Conservation (phyloP, 1,139 yeast species). For the Starmera stellimalicola region DNA sequence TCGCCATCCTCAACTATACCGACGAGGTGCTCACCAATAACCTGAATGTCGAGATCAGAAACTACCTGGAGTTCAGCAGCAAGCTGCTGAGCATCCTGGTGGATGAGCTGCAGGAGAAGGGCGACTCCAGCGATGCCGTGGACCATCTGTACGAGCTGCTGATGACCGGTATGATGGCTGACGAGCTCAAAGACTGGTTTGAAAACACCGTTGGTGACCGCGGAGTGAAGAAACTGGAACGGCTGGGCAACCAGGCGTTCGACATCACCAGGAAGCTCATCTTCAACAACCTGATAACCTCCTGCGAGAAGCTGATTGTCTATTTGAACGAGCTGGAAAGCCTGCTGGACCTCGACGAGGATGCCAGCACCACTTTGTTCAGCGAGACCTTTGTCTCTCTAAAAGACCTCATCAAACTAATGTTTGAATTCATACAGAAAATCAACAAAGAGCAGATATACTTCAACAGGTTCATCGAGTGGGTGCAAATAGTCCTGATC, state of each 20-base stretch:
- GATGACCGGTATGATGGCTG: conserved; percentile 48
- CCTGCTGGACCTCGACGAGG: conserved; percentile 23
- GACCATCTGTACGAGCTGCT: conserved; percentile 39
- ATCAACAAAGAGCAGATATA: conserved; percentile 42
- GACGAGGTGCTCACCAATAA: conserved; percentile 29
- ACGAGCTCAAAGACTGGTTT: conserved; percentile 38
- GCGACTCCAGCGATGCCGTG: conserved; percentile 18
- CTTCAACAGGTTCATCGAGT: conserved; percentile 41
- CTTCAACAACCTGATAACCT: conserved; percentile 45
- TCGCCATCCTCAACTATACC: conserved; percentile 29
- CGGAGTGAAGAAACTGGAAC: conserved; percentile 52
- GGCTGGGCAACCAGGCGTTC: conserved; percentile 38
- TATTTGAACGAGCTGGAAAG: conserved; percentile 41
- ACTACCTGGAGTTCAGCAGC: conserved; percentile 32
- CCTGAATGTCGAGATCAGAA: conserved; percentile 31
- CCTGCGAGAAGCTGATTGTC: conserved; percentile 47
- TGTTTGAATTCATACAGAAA: conserved; percentile 36
- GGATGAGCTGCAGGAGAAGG: conserved; percentile 11
- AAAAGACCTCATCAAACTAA: conserved; percentile 24
- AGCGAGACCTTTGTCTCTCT: conserved; percentile 23
- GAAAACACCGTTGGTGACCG: conserved; percentile 53
- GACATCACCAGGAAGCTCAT: conserved; percentile 37
- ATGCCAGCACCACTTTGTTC: conserved; percentile 21
- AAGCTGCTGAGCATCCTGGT: conserved; percentile 25
- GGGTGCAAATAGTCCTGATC: conserved; percentile 27